Conservation (phyloP, 495 filamentous ascomycete genomes). For the Recurvomyces mirabilis region DNA sequence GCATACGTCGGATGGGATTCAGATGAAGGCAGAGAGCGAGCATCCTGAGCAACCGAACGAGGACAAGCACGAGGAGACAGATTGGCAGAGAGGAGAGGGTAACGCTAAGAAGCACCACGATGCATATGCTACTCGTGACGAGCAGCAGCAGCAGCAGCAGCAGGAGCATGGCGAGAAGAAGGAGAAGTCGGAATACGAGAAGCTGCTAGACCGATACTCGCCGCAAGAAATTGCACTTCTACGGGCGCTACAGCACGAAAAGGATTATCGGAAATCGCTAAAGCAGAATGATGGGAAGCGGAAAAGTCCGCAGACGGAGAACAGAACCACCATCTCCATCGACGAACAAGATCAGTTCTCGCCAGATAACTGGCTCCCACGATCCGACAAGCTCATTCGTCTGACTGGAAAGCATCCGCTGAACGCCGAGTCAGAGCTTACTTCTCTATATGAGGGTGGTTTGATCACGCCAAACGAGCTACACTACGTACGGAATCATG, state of each 20-base stretch:
- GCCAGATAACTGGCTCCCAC: constrained; percentile 32
- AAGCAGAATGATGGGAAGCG: constrained; percentile 26
- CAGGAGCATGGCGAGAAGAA: too few species aligned
- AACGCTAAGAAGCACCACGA: constrained; percentile 15
- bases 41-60: constrained; percentile 2
- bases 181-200: constrained; percentile 19
- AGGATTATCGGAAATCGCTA: constrained; percentile 19
- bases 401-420: constrained; percentile 31
- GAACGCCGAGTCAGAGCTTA: constrained; percentile 26
- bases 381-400: constrained; percentile 25
- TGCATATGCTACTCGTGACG: constrained; percentile 11
- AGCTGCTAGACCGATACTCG: constrained; percentile 13
- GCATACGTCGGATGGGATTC: constrained; percentile 2
- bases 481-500: constrained; percentile 22
- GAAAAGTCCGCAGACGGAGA: constrained; percentile 15
- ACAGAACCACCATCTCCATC: constrained; percentile 14
- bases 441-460: constrained; percentile 21
- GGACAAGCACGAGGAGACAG: constrained; percentile 9
- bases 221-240: constrained; percentile 26
- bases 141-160: background rate
- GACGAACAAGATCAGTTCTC: constrained; percentile 30
- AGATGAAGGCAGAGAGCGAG: constrained; percentile 1
- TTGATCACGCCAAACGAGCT: constrained; percentile 23
- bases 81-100: constrained; percentile 14
- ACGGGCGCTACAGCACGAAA: constrained; percentile 21